phyloP scores from a whole-genome alignment of 352 stramenopile species.

The Phytophthora multivora region DNA sequence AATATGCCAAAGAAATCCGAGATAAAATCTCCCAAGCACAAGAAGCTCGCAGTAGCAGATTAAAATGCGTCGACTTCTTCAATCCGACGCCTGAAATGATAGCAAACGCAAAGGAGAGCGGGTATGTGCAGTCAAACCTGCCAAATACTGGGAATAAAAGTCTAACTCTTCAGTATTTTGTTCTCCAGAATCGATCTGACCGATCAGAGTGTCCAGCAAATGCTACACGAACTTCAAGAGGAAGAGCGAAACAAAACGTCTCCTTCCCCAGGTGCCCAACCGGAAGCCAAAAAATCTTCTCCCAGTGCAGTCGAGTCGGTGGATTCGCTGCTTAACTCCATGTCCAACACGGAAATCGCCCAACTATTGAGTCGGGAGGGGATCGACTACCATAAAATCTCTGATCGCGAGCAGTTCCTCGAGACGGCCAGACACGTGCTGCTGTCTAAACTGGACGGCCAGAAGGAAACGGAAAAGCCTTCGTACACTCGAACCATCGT shows the following conservation, averaged over 20 bases:
- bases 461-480: constrained; percentile 14
- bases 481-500: constrained; percentile 66
- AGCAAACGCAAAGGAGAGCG: constrained; percentile 72
- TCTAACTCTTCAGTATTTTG: background rate
- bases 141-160: background rate
- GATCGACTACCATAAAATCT: constrained; percentile 80
- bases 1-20: constrained; percentile 68
- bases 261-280: constrained; percentile 13
- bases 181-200: constrained; percentile 74
- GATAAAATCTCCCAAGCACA: constrained; percentile 65
- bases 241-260: constrained; percentile 53
- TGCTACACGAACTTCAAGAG: constrained; percentile 81
- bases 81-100: constrained; percentile 81
- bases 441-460: constrained; percentile 52
- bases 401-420: constrained; percentile 73
- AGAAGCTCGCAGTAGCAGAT: constrained; percentile 41
- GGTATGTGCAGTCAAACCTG: constrained; percentile 30
- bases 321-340: constrained; percentile 75
- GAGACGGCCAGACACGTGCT: constrained; percentile 76
- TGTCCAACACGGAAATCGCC: constrained; percentile 75
- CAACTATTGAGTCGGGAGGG: constrained; percentile 65
- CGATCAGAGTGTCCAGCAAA: constrained; percentile 72
- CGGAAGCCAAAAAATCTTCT: constrained; percentile 17
- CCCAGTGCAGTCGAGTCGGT: constrained; percentile 47
- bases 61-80: constrained; percentile 81